These are phyloP conservation scores for Sporothrix schenckii DNA, from an alignment of 2,329 filamentous ascomycete genomes.

Conservation along the genomic window DNA sequence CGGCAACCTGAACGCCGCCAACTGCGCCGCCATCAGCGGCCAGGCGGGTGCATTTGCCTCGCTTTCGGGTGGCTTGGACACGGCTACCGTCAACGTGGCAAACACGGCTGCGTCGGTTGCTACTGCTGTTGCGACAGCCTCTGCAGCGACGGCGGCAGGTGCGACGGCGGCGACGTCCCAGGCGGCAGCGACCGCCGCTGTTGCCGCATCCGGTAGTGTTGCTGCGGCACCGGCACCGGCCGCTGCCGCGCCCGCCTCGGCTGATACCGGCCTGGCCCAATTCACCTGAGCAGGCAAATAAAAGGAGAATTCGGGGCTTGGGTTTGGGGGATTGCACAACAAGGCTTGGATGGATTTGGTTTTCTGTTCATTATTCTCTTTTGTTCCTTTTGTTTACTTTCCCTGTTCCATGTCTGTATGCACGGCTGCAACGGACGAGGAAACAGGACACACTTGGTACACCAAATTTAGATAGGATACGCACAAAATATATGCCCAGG, in stretches of 20 bases:
- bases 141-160: background rate
- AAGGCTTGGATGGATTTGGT: background rate
- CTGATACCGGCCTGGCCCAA: constrained; percentile 36
- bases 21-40: constrained; percentile 19
- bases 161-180: constrained; percentile 26
- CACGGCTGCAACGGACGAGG: background rate
- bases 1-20: constrained; percentile 7
- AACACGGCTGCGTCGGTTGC: constrained; percentile 1
- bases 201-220: constrained; percentile 19
- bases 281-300: constrained; percentile 35
- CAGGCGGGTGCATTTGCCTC: constrained; percentile 1
- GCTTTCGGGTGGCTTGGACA: constrained; percentile 22
- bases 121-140: constrained; percentile 28
- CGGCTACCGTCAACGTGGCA: constrained; percentile 29
- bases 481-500: constrained; percentile 23
- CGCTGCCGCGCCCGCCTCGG: constrained; percentile 15
- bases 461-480: constrained; percentile 16
- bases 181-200: background rate
- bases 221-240: constrained; percentile 32
- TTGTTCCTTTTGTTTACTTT: constrained; percentile 4
- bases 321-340: constrained; percentile 8
- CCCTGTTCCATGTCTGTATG: background rate
- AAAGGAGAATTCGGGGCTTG: background rate
- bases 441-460: background rate
- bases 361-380: background rate